Evolutionary conservation across 73 alveolate genomes (phyloP), one percentile per base, ranked within the genome.

Genomic region (Paraurostyla sp.): DNA sequence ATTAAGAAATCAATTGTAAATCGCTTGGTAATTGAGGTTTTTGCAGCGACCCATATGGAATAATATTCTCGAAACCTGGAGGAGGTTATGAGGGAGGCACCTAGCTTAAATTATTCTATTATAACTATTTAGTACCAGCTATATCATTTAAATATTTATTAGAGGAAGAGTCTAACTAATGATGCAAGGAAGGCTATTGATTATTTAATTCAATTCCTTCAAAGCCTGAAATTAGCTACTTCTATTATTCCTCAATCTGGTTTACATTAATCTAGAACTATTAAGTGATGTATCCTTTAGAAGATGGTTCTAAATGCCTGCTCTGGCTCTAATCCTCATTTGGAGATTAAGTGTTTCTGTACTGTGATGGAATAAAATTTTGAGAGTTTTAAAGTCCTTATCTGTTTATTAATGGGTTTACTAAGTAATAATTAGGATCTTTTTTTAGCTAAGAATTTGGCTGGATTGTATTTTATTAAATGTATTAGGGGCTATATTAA

Each of bases 21-120:
- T n/a, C n/a, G n/a, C n/a, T n/a, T n/a, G n/a, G n/a, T n/a, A n/a
- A n/a, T n/a, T n/a, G n/a, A n/a, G n/a, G n/a, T n/a, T n/a, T n/a
- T n/a, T n/a, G n/a, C n/a, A n/a, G n/a, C n/a, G n/a, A n/a, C n/a
- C n/a, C n/a, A 65, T 65, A 38, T 18, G 82, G 82, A 36, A 65
- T 40, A 0, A 65, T 58, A 1, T 65, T 38, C 42, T 65, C 82
- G 41, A 65, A 38, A 7, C 82, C 82, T 38, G 82, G 82, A 16
- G 82, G 82, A 1, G 82, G 59, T 11, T 11, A 18, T 3, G 82
- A 38, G 32, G 82, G 13, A 38, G 82, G 56, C 15, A 35, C 25
- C 4, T 6, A 18, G 4, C 9, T 13, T 9, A 52, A 25, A 6
- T 6, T 18, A 52, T 6, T n/a, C 33, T 9, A 35, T 9, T 25